phyloP scores from a whole-genome alignment of 768 basidiomycete genomes.

The Tylopilus rubrobrunneus region DNA sequence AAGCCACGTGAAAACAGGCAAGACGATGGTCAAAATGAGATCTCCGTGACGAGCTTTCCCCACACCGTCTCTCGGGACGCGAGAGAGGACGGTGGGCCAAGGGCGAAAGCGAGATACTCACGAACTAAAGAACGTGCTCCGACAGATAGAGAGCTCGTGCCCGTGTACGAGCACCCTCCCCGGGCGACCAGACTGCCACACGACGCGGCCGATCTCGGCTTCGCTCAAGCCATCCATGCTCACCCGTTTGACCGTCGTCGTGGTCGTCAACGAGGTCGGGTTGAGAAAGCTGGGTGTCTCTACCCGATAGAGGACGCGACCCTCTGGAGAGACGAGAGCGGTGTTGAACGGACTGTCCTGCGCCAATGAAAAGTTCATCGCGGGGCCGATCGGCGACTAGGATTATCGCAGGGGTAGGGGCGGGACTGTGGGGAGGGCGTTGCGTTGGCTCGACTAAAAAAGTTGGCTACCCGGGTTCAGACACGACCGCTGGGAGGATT shows the following conservation, averaged over 20 bases:
- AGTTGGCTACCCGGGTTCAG: conserved; percentile 8
- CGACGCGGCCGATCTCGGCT: conserved; percentile 25
- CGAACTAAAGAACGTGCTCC: conserved; percentile 30
- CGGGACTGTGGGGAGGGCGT: not conserved
- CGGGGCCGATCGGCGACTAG: not conserved
- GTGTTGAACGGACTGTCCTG: conserved; percentile 33
- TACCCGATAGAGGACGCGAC: conserved; percentile 27
- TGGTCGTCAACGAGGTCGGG: conserved; percentile 7
- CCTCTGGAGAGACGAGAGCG: conserved; percentile 28
- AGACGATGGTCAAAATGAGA: conserved; percentile 1
- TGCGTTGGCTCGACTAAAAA: conserved; percentile 15
- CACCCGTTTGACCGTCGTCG: conserved; percentile 26
- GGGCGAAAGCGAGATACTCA: conserved; percentile 12
- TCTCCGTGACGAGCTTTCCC: not conserved
- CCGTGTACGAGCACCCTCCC: conserved; percentile 26
- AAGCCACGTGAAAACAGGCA: not conserved
- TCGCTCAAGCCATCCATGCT: conserved; percentile 22
- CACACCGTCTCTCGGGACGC: not conserved
- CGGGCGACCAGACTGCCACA: conserved; percentile 30
- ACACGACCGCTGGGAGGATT: conserved; percentile 13
- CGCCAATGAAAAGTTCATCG: conserved; percentile 31
- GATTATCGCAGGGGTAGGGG: not conserved
- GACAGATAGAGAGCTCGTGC: conserved; percentile 23
- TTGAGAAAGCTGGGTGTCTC: conserved; percentile 22
- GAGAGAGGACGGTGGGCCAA: not conserved